Base-by-base conservation (phyloP, 768 basidiomycete species). In the Rhizopogon sp. region DNA sequence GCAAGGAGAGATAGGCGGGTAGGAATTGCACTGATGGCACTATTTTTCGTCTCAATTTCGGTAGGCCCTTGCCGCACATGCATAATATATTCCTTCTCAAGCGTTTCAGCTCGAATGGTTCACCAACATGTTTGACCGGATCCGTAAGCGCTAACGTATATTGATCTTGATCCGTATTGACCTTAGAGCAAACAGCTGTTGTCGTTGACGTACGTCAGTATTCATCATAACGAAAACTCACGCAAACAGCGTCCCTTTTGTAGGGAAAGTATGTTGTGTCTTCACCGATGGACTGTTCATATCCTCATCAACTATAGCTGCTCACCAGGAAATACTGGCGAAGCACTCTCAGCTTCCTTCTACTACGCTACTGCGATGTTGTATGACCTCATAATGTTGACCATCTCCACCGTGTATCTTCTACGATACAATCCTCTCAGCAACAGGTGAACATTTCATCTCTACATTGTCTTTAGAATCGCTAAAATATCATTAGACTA, bases 341-440 rank as follows among this genome's bases (percentile, higher is more conserved):
- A 57, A 40, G 57, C 76, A 17, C 73, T 79, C 1, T 60, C 61
- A 0, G 79, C 79, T 33, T 88, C 82, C 80, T 57, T 77, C 5
- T 84, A 80, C 68, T 87, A 87, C 61, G 71, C 79, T 2, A 62
- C 81, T 28, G 75, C 81, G 7, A 84, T 87, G 54, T 44, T 74
- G 11, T 88, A 81, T 63, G 86, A 88, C 59, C 64, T 79, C 6
- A 64, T 76, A 9, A 77, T 79, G 2, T 74, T 82, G 6, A 65
- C 67, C 3, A 68, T 85, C 43, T 82, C 83, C 39, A 73, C 80
- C 5, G 63, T 70, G 47, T 83, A 76, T 61, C 68, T 88, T 14
- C 64, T 83, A 31, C 75, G 75, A 54, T 74, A 78, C 59, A 77
- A 76, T 22, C 53, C 61, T 28, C 54, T 61, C 39, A 64, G 63